Base-by-base conservation (phyloP, 2,329 filamentous ascomycete species). In the Oidium heveae region DNA sequence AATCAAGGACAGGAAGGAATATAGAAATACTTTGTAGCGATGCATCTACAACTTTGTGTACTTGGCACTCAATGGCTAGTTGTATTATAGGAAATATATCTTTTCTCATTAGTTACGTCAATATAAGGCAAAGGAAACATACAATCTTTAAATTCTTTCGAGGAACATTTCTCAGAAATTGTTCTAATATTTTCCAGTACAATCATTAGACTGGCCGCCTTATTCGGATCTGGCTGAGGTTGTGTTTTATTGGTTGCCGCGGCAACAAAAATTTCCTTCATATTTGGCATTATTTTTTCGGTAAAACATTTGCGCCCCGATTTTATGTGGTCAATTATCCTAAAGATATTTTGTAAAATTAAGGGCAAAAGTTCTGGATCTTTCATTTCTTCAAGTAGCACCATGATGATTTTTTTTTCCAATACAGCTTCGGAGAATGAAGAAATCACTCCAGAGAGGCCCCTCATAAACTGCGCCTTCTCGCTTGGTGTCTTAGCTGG, bases 71-170 rank as follows among this genome's bases (percentile, higher is more conserved):
- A 55, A 98, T 75, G 0, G 86, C 86, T 8, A 87, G 72, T 55
- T 86, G 72, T 47, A 96, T 76, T 44, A 98, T 81, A 1, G 91
- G 91, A 2, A 96, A 69, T 41, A 96, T 84, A 61, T 95, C 87
- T 87, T 56, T 15, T 18, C 34, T 51, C 20, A 59, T 69, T 59
- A 64, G 58, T 10, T 34, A 8, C 37, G 33, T 43, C 16, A 39
- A 61, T 18, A 10, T 32, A 18, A 36, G 16, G 13, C n/a, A 34
- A 34, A 16, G 32, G 3, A 10, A 41, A 70, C 77, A 62, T 66
- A 86, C 84, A 82, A 60, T 96, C 89, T 68, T 94, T 94, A 65
- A 96, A 96, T 58, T 95, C 87, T 62, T 88, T 91, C 3, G 87
- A 87, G 1, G 82, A 80, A 60, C 83, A 91, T 60, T 93, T 94